Base-by-base conservation (phyloP, 441 rosid species). In the Mallotus japonicus region DNA sequence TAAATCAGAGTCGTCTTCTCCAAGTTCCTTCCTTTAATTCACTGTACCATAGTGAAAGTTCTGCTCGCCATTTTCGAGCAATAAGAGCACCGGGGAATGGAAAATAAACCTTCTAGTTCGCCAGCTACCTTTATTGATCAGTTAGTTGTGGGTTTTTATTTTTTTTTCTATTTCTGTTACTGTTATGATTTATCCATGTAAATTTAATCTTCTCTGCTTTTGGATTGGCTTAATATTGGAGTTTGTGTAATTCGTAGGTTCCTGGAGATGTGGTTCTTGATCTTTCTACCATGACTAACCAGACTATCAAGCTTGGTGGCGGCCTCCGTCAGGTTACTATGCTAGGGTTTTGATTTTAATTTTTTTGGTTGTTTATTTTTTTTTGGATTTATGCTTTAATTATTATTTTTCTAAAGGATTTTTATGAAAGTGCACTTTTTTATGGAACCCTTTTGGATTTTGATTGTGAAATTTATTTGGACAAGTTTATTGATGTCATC, bases 241-340 rank as follows among this genome's bases (percentile, higher is more conserved):
- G 14, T 46, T 47, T 68, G 54, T 50, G 28, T 72, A 40, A 50
- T 7, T 34, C 49, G 47, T 81, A 92, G 98, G 86, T 91, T 63
- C 98, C 93, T 19, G 98, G 98, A 62, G 98, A 91, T 78, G 79
- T 91, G 73, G 90, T 92, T 70, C 83, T 92, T 75, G 92, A 91
- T 80, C 87, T 92, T 51, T 84, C 92, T 32, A 73, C 62, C 71
- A 80, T 91, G 90, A 71, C 85, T 65, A 89, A 91, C 77, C 92
- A 85, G 71, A 91, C 90, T 32, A 84, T 92, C 83, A 91, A 88
- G 82, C 89, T 92, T 34, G 97, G 98, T 28, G 85, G 92, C 55
- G 97, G 98, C 65, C 96, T 92, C 34, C 90, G 87, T 77, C 95
- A 88, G 94, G 92, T 84, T 40, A 50, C 37, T 65, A 22, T 61